Base-by-base conservation (phyloP, 2,329 filamentous ascomycete species). In the Colletotrichum endophyticum region DNA sequence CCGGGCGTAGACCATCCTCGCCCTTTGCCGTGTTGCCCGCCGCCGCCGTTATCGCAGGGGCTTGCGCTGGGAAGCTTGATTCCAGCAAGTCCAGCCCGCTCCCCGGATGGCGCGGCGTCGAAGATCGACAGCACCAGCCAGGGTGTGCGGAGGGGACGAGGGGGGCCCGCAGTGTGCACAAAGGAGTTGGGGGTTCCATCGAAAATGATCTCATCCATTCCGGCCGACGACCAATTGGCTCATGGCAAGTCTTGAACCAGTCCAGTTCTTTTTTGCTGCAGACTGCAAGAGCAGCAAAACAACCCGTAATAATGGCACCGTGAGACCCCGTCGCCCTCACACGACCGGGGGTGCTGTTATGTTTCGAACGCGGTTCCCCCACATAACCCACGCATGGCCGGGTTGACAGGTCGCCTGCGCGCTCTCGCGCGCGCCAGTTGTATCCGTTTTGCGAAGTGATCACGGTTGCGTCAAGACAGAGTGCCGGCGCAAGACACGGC, bases 121-220 rank as follows among this genome's bases (percentile, higher is more conserved):
- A 62, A 28, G 74, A 76, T 76, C 66, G 74, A 74, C 74, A 61
- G 64, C 59, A 36, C 64, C 49, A 73, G 34, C 64, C 44, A 53
- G 64, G 16, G 70, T 53, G n/a, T 61, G 49, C 68, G 49, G 44
- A 57, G 19, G 22, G 19, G 19, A 27, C 53, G 25, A 57, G 62
- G 57, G 62, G 53, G 28, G 68, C 32, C 66, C 34, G 64, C 53
- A 36, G n/a, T 22, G 16, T 36, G 57, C 13, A 57, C 39, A 57
- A 68, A 68, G 66, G 66, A 36, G 39, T 32, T 30, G 28, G 28
- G 57, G 56, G 56, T 59, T 68, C 73, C 73, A 66, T 76, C 73
- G n/a, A 62, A 59, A 75, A 74, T 74, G 74, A 76, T 62, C 74
- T 76, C 74, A 74, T 70, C 27, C 59, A 68, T 30, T 39, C n/a